Base-by-base conservation (phyloP, 2,329 filamentous ascomycete species). In the Atkinsonella hypoxylon region DNA sequence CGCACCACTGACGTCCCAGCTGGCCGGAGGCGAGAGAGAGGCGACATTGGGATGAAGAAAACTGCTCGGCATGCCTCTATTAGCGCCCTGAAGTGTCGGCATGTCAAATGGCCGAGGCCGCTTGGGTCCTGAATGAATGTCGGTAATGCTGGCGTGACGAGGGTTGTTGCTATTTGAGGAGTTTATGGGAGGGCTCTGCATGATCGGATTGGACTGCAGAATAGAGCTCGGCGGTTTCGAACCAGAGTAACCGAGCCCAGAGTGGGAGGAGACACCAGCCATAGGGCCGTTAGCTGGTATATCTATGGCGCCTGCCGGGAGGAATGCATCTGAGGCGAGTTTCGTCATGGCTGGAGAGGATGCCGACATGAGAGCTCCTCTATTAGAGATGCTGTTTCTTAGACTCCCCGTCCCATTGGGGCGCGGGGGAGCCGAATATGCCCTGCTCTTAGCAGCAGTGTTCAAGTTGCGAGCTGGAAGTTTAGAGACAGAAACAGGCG, bases 271-370 rank as follows among this genome's bases (percentile, higher is more conserved):
- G 39, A 44, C 15, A 30, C 45, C 11, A 47, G 42, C 30, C 22
- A 47, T 48, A 39, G 63, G 61, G 53, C 58, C 58, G 52, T 61
- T 60, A 38, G 49, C 36, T 3, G 49, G 30, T 42, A 38, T 22
- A n/a, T 70, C 68, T 53, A 62, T 57, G 48, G 62, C 64, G 54
- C 67, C 66, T 45, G 64, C 65, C 11, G 70, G 68, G 57, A 70
- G 60, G 59, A 72, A 72, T 30, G 70, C 68, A 55, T 74, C 69
- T 52, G 67, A 62, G 34, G 66, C 64, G 34, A 70, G 52, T 54
- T 66, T 71, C 54, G 65, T 64, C 70, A 73, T 73, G 40, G 18
- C 34, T n/a, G 20, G 15, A 17, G 18, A 46, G 18, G 26, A 9
- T 20, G 45, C 32, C 15, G 17, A 11, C 17, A 10, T 22, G 11